A percentile compares a stretch with the other conserved stretches of the same genome.
These are phyloP conservation scores for Phytophthora parvispora DNA, from an alignment of 352 stramenopile species.

Conservation along the genomic window DNA sequence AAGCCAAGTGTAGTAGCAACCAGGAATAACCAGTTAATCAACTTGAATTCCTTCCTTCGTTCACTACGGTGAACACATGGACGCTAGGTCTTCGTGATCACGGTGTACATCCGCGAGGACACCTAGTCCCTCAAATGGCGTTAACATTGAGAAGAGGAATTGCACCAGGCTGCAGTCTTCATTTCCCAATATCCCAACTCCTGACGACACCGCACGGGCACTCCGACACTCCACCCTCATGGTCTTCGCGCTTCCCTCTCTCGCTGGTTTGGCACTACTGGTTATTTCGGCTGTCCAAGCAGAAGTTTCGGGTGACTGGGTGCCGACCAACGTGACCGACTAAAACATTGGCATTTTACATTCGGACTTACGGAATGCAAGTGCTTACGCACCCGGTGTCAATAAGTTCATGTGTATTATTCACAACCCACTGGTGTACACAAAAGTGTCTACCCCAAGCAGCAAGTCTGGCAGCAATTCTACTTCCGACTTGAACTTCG, in stretches of 20 bases:
- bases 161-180: background rate
- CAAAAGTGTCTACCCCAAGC: background rate
- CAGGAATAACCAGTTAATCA: too few species aligned
- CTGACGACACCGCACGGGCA: background rate
- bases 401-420: background rate
- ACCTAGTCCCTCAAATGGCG: too few species aligned
- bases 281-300: background rate
- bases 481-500: too few species aligned
- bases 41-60: too few species aligned
- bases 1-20: too few species aligned
- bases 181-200: background rate
- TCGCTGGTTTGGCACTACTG: background rate
- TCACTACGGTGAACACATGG: background rate
- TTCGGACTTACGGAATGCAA: background rate
- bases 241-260: background rate
- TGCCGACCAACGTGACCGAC: background rate
- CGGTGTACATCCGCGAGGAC: background rate
- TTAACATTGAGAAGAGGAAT: background rate
- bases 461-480: background rate
- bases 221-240: background rate
- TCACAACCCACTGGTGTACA: background rate
- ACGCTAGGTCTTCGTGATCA: background rate
- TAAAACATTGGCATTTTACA: background rate
- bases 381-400: constrained; percentile 1
- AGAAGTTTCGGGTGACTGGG: background rate